Base-by-base conservation (phyloP, 305 asterid genomes). In the Withania somnifera region DNA sequence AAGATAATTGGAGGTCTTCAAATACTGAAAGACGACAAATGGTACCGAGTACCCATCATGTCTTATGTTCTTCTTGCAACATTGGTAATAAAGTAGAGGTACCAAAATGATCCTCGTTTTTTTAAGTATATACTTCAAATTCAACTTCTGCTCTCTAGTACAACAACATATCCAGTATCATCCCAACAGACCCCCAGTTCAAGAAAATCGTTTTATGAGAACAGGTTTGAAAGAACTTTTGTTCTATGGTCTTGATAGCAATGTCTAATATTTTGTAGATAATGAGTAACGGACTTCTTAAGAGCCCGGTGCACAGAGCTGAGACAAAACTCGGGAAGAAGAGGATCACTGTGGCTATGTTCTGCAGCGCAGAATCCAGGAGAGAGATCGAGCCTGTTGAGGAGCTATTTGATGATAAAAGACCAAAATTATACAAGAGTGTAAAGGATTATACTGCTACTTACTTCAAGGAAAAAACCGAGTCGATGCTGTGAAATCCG, bases 301-400 rank as follows among this genome's bases (percentile, higher is more conserved):
- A 86, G 87, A 90, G 97, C 88, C 91, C 91, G 0, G 83, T 93
- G 87, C 98, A 93, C 83, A 91, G 89, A 84, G 98, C 86, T 11
- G 86, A 91, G 80, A 86, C 91, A 22, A 88, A 89, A 89, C 76
- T 87, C 3, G 85, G 81, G 60, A 87, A 60, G 79, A 92, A 90
- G 67, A 91, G 96, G 83, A 85, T 82, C 45, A 85, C 88, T 11
- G 51, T 94, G 85, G 97, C 89, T 42, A 77, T 87, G 89, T 92
- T 94, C 80, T 88, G 77, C 57, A 2, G 83, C 60, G 91, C 93
- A 3, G 93, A 87, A 83, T 80, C 85, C 6, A 88, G 83, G 45
- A 81, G 28, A n/a, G 93, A 89, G 79, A 84, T 94, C 47, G 90
- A 81, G 80, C 97, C 98, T 6, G 53, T 88, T 15, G 90, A 83